These are phyloP conservation scores for Lichtheimia corymbifera DNA, from an alignment of 371 early-diverging fungal genomes.

Conservation along the genomic window DNA sequence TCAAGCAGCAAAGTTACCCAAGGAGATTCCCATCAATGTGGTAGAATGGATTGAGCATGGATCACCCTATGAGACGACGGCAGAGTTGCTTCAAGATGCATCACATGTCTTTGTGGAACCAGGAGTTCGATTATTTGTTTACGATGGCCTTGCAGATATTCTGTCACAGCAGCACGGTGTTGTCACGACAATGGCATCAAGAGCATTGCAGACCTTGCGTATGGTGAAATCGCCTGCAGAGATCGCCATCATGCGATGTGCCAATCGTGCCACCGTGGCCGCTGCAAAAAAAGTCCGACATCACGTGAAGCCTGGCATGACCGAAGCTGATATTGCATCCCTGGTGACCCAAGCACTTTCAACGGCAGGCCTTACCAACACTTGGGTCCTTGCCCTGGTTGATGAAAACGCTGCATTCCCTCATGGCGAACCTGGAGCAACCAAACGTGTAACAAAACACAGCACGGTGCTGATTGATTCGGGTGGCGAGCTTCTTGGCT, in stretches of 20 bases:
- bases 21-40: slow-evolving; percentile 17
- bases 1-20: slow-evolving; percentile 30
- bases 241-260: slow-evolving; percentile 56
- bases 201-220: slow-evolving; percentile 41
- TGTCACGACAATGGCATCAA: slow-evolving; percentile 41
- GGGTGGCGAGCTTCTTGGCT: slow-evolving; percentile 52
- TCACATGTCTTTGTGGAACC: slow-evolving; percentile 46
- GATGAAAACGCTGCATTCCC: slow-evolving; percentile 59
- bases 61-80: slow-evolving; percentile 50
- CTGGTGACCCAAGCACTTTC: slow-evolving; percentile 38
- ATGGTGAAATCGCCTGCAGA: slow-evolving; percentile 56
- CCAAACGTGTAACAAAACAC: slow-evolving; percentile 34
- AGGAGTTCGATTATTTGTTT: slow-evolving; percentile 51
- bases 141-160: slow-evolving; percentile 33
- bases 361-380: slow-evolving; percentile 44
- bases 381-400: slow-evolving; percentile 57
- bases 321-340: slow-evolving; percentile 44
- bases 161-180: slow-evolving; percentile 9
- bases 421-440: slow-evolving; percentile 53
- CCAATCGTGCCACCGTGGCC: slow-evolving; percentile 48
- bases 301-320: slow-evolving; percentile 44
- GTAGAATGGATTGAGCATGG: slow-evolving; percentile 52
- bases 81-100: slow-evolving; percentile 21
- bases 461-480: slow-evolving; percentile 59
- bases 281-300: slow-evolving; percentile 50